Percentiles rank a stretch among this genome's conserved stretches.
Conservation (phyloP, 202 grass and related monocot species). For the Elaeis oleifera region DNA sequence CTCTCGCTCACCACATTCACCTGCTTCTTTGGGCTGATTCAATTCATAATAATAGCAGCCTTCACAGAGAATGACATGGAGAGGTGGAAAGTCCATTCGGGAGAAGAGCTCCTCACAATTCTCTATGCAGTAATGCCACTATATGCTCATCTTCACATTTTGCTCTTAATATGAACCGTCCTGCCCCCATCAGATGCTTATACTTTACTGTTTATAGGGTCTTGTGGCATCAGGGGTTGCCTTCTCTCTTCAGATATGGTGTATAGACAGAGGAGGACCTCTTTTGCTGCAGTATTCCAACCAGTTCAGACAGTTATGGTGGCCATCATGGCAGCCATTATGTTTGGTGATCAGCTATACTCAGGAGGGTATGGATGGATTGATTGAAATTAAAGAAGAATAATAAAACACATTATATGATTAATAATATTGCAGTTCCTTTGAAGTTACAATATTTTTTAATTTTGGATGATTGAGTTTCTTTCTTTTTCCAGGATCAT, state of each 20-base stretch:
- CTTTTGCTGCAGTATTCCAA: conserved; percentile 89
- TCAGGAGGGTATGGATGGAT: conserved; percentile 53
- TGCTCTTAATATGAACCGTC: background rate
- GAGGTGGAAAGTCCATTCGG: conserved; percentile 70
- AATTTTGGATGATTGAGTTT: background rate
- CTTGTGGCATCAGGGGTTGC: conserved; percentile 74
- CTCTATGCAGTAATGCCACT: conserved; percentile 60
- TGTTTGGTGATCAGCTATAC: conserved; percentile 80
- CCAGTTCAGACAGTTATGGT: conserved; percentile 88
- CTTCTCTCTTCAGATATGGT: conserved; percentile 87
- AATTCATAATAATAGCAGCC: conserved; percentile 59
- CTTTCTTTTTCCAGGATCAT: conserved; percentile 45
- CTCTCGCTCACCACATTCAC: conserved; percentile 64
- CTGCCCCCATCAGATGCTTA: background rate
- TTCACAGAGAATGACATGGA: conserved; percentile 61
- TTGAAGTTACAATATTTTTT: background rate
- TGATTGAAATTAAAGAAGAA: background rate
- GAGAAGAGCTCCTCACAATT: conserved; percentile 63
- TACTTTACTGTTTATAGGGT: conserved; percentile 28
- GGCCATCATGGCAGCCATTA: conserved; percentile 75
- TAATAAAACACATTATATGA: background rate
- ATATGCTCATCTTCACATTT: background rate
- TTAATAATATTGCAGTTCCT: too few relatives aligned
- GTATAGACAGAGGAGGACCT: conserved; percentile 87
- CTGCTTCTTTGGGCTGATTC: conserved; percentile 67